phyloP scores from a whole-genome alignment of 768 basidiomycete species.

The Coprinopsis strossmayeri region DNA sequence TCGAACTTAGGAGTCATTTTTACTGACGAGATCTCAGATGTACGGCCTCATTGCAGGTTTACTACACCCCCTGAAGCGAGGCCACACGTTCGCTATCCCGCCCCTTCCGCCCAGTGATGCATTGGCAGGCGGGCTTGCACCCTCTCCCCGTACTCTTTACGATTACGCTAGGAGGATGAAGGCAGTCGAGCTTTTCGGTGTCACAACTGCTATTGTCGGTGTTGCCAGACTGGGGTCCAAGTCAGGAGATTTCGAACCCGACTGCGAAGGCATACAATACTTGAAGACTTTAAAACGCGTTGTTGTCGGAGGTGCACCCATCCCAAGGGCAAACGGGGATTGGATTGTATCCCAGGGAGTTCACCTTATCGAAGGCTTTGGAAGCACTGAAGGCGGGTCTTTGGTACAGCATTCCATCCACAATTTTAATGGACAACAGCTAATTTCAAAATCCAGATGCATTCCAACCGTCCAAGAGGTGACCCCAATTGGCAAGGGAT shows the following conservation, averaged over 20 bases:
- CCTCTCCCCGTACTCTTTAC: background rate
- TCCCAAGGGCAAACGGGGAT: background rate
- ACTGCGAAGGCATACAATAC: background rate
- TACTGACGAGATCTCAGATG: background rate
- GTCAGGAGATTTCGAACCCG: background rate
- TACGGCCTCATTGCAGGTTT: background rate
- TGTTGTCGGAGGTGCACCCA: background rate
- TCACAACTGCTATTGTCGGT: background rate
- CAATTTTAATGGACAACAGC: too few species aligned
- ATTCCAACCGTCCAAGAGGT: slow-evolving; percentile 1
- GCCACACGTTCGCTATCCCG: slow-evolving; percentile 1
- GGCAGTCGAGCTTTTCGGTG: background rate
- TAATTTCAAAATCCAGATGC: too few species aligned
- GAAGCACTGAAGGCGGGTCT: slow-evolving; percentile 1
- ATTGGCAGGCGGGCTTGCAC: background rate
- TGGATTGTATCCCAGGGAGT: slow-evolving; percentile 1
- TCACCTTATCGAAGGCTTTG: slow-evolving; percentile 2
- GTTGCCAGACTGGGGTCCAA: background rate
- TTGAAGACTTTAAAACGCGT: background rate
- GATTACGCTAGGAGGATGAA: background rate
- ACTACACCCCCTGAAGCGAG: background rate
- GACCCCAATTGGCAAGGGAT: slow-evolving; percentile 1
- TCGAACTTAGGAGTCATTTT: background rate
- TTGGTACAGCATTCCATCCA: background rate
- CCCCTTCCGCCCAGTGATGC: background rate